Evolutionary conservation across 495 filamentous ascomycete species (phyloP), one percentile per base, ranked within the genome.

Genomic region (Tetracladium marchalianum): DNA sequence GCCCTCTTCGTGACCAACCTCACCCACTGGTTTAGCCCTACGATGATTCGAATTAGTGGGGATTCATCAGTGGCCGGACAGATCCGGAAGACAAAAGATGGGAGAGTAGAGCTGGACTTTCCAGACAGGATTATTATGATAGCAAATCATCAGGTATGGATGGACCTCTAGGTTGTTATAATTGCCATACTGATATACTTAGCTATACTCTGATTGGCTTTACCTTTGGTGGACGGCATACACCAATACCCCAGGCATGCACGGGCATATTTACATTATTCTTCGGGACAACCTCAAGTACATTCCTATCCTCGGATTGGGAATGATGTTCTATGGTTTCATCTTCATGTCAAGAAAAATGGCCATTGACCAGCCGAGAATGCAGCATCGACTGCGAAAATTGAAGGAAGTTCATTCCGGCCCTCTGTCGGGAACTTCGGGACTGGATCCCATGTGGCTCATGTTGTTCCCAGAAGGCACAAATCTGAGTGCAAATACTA

Each of bases 161-260:
- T 49, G 15, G 9, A 24, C 4, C 6, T 18, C 19, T 41, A 6
- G n/a, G n/a, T 4, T 33, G 31, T 36, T 43, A 43, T 57, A 47
- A 38, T 3, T 3, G 37, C 18, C 33, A n/a, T 36, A 16, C 48
- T 53, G 34, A 58, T 39, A 24, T n/a, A 27, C 31, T 9, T 33
- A 58, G 51, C 75, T 92, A 41, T 92, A 92, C 55, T 87, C 86
- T 5, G 86, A 92, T 64, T 92, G 86, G 86, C 62, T 90, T 10
- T 92, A 92, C 58, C 69, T 92, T 11, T 92, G 86, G 86, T 92
- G 86, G 85, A 76, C 84, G 13, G 81, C 81, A 17, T 92, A 90
- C 52, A 80, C 85, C 18, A 75, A 75, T 54, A 53, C 49, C 1
- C 74, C 80, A 18, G 64, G 69, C 35, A 82, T 84, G 72, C 85